Evolutionary conservation across 2,329 filamentous ascomycete species (phyloP).

Genomic region (Fusarium sp.): DNA sequence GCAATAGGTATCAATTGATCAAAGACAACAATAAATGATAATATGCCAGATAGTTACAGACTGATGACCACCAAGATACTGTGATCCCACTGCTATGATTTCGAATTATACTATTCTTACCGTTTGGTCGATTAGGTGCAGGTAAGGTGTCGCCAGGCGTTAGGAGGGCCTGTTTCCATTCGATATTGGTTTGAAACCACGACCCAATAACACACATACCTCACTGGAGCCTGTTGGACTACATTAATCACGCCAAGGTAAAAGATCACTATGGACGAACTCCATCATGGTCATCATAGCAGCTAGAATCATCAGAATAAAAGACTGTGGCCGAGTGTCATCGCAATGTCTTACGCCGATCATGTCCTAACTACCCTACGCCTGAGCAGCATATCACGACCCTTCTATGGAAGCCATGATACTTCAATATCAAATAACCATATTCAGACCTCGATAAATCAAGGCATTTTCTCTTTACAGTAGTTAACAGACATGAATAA

Average conservation of each 20-base stretch:
- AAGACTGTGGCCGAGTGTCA: neutral
- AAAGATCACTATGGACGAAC: too few species aligned
- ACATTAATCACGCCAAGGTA: too few species aligned
- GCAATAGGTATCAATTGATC: neutral
- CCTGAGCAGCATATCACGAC: neutral
- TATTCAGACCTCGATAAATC: neutral
- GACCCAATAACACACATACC: too few species aligned
- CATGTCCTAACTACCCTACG: conserved; percentile 34
- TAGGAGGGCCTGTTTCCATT: too few species aligned
- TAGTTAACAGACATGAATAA: rapidly evolving
- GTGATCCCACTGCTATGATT: too few species aligned
- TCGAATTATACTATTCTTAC: too few species aligned
- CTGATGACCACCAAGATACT: neutral
- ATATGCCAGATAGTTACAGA: neutral
- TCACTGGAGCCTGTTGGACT: too few species aligned
- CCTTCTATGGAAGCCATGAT: neutral
- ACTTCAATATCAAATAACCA: neutral
- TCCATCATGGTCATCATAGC: neutral
- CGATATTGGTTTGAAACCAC: too few species aligned
- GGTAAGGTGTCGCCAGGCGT: rapidly evolving
- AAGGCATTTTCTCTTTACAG: neutral
- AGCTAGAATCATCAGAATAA: neutral
- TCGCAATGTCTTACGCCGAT: neutral
- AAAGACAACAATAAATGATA: neutral
- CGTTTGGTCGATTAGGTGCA: too few species aligned